Evolutionary conservation across 2,329 filamentous ascomycete genomes (phyloP).

Genomic region (Exophiala spinifera): DNA sequence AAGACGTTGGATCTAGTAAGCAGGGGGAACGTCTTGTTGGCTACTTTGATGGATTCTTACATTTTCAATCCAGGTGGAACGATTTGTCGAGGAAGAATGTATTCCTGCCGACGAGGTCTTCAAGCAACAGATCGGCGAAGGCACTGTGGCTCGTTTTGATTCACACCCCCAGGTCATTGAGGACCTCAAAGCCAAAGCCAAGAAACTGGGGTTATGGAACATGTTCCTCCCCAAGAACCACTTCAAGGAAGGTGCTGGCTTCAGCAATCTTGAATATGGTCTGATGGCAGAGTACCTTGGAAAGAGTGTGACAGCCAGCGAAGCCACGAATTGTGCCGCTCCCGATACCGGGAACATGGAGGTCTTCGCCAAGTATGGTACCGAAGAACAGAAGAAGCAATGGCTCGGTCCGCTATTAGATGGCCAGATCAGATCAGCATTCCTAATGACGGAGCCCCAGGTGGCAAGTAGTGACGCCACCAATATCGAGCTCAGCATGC

Average conservation of each 20-base stretch:
- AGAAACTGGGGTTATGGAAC: conserved; percentile 88
- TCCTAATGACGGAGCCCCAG: conserved; percentile 91
- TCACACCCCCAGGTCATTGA: conserved; percentile 78
- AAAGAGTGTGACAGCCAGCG: conserved; percentile 76
- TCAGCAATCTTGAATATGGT: conserved; percentile 89
- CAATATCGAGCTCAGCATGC: conserved; percentile 84
- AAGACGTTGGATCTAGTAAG: conserved; percentile 72
- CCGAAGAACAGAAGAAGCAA: conserved; percentile 66
- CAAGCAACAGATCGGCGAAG: conserved; percentile 71
- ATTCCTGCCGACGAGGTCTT: conserved; percentile 80
- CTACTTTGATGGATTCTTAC: conserved; percentile 1
- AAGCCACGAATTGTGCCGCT: conserved; percentile 85
- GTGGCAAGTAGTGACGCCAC: conserved; percentile 87
- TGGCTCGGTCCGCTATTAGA: conserved; percentile 81
- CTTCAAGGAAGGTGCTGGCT: conserved; percentile 88
- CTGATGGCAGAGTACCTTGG: conserved; percentile 96
- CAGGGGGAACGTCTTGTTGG: background rate
- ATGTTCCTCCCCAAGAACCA: conserved; percentile 95
- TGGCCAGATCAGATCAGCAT: conserved; percentile 82
- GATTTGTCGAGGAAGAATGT: conserved; percentile 96
- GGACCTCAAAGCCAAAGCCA: conserved; percentile 80
- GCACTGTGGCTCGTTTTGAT: conserved; percentile 66
- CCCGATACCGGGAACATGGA: conserved; percentile 97
- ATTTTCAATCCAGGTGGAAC: conserved; percentile 64
- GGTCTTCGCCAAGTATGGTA: conserved; percentile 85